A percentile compares a stretch with the other conserved stretches of the same genome.
phyloP scores from a whole-genome alignment of 78 protist species.

The Cavenderia fasciculata region DNA sequence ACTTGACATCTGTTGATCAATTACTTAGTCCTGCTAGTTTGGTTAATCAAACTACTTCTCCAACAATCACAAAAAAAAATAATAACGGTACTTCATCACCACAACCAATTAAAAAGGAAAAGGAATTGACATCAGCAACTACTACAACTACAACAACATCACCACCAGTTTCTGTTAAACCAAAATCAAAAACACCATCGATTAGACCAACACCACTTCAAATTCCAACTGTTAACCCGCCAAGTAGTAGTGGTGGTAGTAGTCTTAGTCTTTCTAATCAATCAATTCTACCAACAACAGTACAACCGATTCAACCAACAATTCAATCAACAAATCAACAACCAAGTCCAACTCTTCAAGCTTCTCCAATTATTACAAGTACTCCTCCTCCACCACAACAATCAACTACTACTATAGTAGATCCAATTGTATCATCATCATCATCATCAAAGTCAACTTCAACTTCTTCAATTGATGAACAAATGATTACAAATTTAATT shows the following conservation, averaged over 20 bases:
- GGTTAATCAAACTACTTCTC: too few species aligned
- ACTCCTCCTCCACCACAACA: not conserved
- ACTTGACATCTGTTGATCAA: too few species aligned
- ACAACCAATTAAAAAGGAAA: too few species aligned
- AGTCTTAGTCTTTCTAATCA: not conserved
- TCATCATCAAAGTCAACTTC: not conserved
- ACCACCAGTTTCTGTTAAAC: conserved; percentile 20
- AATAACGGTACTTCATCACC: too few species aligned
- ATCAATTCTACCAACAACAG: not conserved
- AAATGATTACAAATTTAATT: not conserved
- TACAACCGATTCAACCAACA: not conserved
- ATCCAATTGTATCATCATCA: too few species aligned
- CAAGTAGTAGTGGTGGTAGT: not conserved
- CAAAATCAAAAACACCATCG: conserved; percentile 33
- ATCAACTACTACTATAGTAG: too few species aligned
- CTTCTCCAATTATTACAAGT: not conserved
- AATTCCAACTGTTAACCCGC: too few species aligned
- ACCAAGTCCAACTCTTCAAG: not conserved
- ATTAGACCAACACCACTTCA: too few species aligned
- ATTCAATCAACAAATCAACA: not conserved
- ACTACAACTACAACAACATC: too few species aligned
- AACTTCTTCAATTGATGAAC: conserved; percentile 6
- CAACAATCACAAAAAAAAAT: too few species aligned
- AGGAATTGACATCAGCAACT: too few species aligned
- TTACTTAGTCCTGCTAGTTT: too few species aligned